Evolutionary conservation across 176 grass and related monocot genomes (phyloP), one percentile per base, ranked within the genome.

Genomic region (Lolium perenne): DNA sequence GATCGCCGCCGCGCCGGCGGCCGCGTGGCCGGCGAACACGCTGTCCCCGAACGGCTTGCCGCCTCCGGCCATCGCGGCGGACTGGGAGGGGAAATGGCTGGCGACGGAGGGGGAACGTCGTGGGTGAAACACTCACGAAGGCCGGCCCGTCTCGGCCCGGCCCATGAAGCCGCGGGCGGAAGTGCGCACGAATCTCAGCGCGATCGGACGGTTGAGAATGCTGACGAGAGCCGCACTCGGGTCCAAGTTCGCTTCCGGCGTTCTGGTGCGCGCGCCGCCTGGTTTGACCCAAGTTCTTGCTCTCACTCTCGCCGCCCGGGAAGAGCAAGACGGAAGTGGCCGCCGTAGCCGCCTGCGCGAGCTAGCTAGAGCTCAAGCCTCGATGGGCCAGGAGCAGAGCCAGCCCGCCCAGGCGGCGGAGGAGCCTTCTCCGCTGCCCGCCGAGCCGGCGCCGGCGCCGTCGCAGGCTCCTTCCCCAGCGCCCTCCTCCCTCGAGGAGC

Each of bases 11-110:
- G 74, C 78, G 7, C 82, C 92, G 16, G 90, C 88, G 21, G 77
- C 78, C 26, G 86, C 88, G 73, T 98, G 96, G 88, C 88, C 86
- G 8, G 88, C 90, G 73, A 98, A 92, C 64, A 81, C 83, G 83
- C 87, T 81, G 82, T 98, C 90, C 69, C 83, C 88, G 68, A 95
- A 79, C 45, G 90, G 92, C 83, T 83, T 91, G 89, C 91, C 57
- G 75, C 76, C 85, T 68, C 85, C 89, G 22, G n/a, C 89, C 89
- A 92, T 86, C 78, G 17, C 83, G 78, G 71, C 78, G 65, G n/a
- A 5, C 71, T 9, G 83, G 69, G 76, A 21, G 17, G 1, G 25
- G 56, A 7, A 76, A 58, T 48, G 70, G 87, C 82, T 46, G 68
- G 88, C 82, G 77, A 68, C 56, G 87, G 0, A 0, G 38, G 76